These are phyloP conservation scores for Starmerella floricola DNA, from an alignment of 805 yeast species.

Conservation along the genomic window DNA sequence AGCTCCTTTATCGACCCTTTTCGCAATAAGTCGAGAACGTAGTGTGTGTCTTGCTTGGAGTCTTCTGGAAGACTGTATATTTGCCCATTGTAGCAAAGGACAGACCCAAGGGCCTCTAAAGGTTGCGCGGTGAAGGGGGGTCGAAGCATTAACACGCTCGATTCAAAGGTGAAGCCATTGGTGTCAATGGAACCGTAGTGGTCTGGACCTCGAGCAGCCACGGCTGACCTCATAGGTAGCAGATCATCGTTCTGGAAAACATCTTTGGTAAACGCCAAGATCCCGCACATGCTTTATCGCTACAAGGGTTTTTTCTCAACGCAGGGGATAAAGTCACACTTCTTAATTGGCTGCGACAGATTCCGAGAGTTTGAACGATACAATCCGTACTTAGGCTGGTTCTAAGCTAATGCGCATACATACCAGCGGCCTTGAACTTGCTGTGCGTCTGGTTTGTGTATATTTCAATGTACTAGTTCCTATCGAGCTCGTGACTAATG, in stretches of 20 bases:
- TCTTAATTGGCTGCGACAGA: no score
- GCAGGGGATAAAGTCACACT: no score
- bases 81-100: conserved; percentile 84
- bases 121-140: conserved; percentile 76
- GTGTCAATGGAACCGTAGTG: conserved; percentile 5
- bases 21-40: conserved; percentile 29
- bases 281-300: conserved; percentile 28
- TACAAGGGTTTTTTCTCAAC: no score
- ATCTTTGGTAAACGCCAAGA: conserved; percentile 19
- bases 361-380: no score
- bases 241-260: neutral
- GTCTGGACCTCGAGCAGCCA: conserved; percentile 27
- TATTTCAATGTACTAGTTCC: no score
- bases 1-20: neutral
- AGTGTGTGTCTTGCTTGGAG: conserved; percentile 42
- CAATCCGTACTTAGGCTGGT: no score
- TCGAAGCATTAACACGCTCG: conserved; percentile 67
- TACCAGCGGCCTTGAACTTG: no score
- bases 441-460: no score
- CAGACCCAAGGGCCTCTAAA: conserved; percentile 26
- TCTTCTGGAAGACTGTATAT: conserved; percentile 43
- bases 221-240: neutral
- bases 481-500: no score
- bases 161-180: conserved; percentile 9
- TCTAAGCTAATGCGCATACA: no score